Evolutionary conservation across 306 rosid genomes (phyloP), one percentile per base, ranked within the genome.

Genomic region (Fagus crenata): DNA sequence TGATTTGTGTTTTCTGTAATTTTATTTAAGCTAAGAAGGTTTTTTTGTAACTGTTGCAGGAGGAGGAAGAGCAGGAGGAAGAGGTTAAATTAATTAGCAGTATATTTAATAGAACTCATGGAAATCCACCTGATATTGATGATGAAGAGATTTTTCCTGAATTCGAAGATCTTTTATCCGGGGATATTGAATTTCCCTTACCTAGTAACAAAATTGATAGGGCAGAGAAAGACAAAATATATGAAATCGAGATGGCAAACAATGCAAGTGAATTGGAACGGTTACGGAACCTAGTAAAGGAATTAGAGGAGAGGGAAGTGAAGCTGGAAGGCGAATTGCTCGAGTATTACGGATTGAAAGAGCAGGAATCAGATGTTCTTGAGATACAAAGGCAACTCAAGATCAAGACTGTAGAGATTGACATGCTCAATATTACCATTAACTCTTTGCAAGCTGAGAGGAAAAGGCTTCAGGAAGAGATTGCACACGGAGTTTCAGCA

Each of bases 241-340:
- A 90, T 69, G 97, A 92, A 83, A 85, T 79, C 42, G 93, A 89
- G 87, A 92, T 95, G 90, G 97, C 87, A 18, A 86, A 82, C 81
- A 92, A 91, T 81, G 98, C 89, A 46, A 88, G 81, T 71, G 99
- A 95, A 72, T 85, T 89, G 69, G 97, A 90, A 33, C 80, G 88
- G 61, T 54, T 92, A 79, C 85, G 84, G 9, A 73, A 73, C 55
- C 86, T 90, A 37, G 97, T 92, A 61, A 85, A 85, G 83, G 97
- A 95, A 77, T 81, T 95, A 88, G 97, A 95, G 89, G 97, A 92
- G 86, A 88, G 97, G 83, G 97, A 92, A 86, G 97, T 87, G 82
- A 92, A 90, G 72, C 93, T 95, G 32, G 97, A 95, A 85, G 93
- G 91, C 9, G 99, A 95, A 81, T 83, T 95, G 83, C 92, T 92